Percentiles rank a stretch among this genome's conserved stretches.
phyloP scores from a whole-genome alignment of 2,329 filamentous ascomycete genomes.

The Coniochaeta sp. region DNA sequence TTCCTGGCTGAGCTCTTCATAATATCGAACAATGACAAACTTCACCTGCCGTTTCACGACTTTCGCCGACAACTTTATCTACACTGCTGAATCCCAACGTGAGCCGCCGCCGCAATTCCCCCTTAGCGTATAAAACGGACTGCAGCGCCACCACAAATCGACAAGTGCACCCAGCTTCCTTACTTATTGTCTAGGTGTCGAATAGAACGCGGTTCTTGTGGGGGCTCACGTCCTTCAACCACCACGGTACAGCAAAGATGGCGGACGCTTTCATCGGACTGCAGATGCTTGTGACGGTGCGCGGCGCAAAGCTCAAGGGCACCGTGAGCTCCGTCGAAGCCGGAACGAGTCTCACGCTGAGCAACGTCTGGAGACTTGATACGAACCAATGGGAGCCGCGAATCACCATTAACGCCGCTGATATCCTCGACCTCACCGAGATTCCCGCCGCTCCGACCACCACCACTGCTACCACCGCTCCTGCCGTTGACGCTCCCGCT shows the following conservation, averaged over 20 bases:
- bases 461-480: too few relatives aligned
- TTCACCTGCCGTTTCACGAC: too few relatives aligned
- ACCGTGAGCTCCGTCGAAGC: conserved; percentile 61
- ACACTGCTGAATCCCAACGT: too few relatives aligned
- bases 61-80: too few relatives aligned
- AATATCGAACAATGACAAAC: too few relatives aligned
- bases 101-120: too few relatives aligned
- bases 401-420: conserved; percentile 37
- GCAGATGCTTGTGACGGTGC: conserved; percentile 67
- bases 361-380: conserved; percentile 46
- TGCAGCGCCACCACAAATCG: too few relatives aligned
- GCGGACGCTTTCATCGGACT: conserved; percentile 67
- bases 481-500: too few relatives aligned
- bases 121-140: too few relatives aligned
- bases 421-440: conserved; percentile 38
- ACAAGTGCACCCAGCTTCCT: neutral
- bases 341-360: conserved; percentile 61
- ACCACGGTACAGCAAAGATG: conserved; percentile 41
- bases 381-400: conserved; percentile 30
- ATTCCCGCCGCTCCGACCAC: conserved; percentile 19
- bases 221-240: neutral
- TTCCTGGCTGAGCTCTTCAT: neutral
- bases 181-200: too few relatives aligned
- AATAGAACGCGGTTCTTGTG: too few relatives aligned
- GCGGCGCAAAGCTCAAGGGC: conserved; percentile 60